Evolutionary conservation across 1,284 basidiomycete genomes (phyloP).

Genomic region (Ganoderma leucocontextum): DNA sequence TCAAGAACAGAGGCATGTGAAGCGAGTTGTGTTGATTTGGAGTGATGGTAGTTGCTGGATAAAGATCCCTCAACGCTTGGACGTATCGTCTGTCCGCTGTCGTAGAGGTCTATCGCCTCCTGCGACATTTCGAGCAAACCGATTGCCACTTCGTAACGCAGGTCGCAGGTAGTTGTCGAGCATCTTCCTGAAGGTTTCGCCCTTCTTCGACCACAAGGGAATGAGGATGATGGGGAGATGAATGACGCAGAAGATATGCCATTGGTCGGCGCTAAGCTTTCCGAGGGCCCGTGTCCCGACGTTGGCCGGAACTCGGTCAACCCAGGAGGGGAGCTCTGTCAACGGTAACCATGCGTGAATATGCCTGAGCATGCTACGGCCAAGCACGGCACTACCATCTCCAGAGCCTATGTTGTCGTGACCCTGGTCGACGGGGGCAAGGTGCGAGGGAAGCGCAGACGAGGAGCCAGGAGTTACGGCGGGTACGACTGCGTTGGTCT

Average conservation of each 20-base stretch:
- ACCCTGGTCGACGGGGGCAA: too few relatives aligned
- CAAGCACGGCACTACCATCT: conserved; percentile 3
- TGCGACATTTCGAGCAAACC: conserved; percentile 37
- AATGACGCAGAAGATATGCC: conserved; percentile 41
- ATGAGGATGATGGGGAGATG: conserved; percentile 44
- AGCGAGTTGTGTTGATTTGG: too few relatives aligned
- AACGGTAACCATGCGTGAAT: conserved; percentile 32
- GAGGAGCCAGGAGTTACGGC: too few relatives aligned
- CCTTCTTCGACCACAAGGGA: conserved; percentile 38
- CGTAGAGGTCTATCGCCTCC: conserved; percentile 35
- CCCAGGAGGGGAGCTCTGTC: conserved; percentile 41
- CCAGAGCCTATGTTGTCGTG: too few relatives aligned
- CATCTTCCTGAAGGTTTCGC: conserved; percentile 25
- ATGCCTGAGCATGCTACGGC: background rate
- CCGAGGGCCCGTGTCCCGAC: conserved; percentile 39
- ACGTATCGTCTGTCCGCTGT: conserved; percentile 6
- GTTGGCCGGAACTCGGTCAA: conserved; percentile 37
- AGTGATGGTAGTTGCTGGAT: too few relatives aligned
- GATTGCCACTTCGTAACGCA: conserved; percentile 42
- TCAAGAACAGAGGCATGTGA: too few relatives aligned
- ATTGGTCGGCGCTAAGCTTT: conserved; percentile 44
- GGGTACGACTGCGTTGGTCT: too few relatives aligned
- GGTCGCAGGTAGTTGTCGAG: conserved; percentile 44
- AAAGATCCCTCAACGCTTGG: too few relatives aligned
- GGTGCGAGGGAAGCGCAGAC: too few relatives aligned